These are phyloP conservation scores for Lantana camara DNA, from an alignment of 257 asterid genomes.

Conservation along the genomic window DNA sequence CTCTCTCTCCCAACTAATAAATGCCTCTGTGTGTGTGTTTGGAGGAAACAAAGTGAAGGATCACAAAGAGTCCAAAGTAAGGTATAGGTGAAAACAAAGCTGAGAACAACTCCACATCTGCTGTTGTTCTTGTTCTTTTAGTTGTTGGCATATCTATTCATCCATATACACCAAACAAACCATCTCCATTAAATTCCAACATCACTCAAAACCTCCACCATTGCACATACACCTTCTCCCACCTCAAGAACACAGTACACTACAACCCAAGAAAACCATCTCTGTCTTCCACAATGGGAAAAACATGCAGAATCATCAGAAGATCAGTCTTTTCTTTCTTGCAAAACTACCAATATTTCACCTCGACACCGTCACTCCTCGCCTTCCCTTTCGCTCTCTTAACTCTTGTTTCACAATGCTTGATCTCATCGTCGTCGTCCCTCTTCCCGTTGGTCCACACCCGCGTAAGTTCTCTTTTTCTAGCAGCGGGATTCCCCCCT, in stretches of 20 bases:
- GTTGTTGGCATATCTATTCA: conserved; percentile 43
- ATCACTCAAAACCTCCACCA: conserved; percentile 11
- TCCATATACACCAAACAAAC: conserved; percentile 28
- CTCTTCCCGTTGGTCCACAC: conserved; percentile 37
- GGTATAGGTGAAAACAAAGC: conserved; percentile 39
- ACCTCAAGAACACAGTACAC: background rate
- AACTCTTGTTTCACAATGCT: conserved; percentile 53
- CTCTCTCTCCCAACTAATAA: conserved; percentile 14
- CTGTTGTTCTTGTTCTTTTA: conserved; percentile 22
- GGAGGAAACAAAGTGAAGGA: conserved; percentile 35
- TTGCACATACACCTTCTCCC: background rate
- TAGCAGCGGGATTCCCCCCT: conserved; percentile 69
- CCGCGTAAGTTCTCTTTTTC: conserved; percentile 52
- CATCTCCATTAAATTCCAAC: background rate
- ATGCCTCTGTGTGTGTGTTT: background rate
- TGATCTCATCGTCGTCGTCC: conserved; percentile 35
- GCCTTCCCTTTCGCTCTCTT: conserved; percentile 73
- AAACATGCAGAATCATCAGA: conserved; percentile 52
- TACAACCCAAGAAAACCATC: background rate
- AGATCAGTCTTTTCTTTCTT: conserved; percentile 69
- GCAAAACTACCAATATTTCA: conserved; percentile 58
- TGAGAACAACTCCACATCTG: conserved; percentile 39
- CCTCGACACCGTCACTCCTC: conserved; percentile 58
- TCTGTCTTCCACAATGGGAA: conserved; percentile 40
- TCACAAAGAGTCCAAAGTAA: conserved; percentile 37